Conservation (phyloP, 2,329 filamentous ascomycete species). For the Penicillium oxalicum region DNA sequence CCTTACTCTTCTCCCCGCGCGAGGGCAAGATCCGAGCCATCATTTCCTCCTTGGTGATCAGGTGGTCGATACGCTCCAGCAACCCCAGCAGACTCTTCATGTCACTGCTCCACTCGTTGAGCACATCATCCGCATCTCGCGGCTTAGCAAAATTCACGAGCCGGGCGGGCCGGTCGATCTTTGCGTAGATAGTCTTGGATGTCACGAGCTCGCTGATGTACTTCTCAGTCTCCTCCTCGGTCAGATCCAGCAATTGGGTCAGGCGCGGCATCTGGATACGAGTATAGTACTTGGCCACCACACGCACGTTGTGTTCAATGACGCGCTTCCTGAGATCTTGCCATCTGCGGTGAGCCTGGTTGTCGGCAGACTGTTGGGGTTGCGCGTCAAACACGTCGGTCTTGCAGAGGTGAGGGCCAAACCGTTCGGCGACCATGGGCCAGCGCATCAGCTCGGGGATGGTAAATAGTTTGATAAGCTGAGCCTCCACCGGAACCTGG, state of each 20-base stretch:
- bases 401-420: conserved; percentile 76
- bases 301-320: conserved; percentile 97
- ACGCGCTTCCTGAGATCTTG: conserved; percentile 94
- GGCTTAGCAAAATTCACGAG: conserved; percentile 94
- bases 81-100: conserved; percentile 89
- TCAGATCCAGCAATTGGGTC: conserved; percentile 83
- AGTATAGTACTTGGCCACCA: conserved; percentile 98
- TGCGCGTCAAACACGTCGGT: conserved; percentile 81
- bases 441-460: conserved; percentile 96
- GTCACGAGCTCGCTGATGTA: conserved; percentile 97
- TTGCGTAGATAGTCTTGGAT: conserved; percentile 94
- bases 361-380: conserved; percentile 60
- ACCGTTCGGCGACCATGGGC: conserved; percentile 85
- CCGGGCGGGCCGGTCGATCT: conserved; percentile 89
- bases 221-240: conserved; percentile 95
- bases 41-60: conserved; percentile 99
- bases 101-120: conserved; percentile 98
- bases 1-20: conserved; percentile 35
- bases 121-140: conserved; percentile 85
- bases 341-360: conserved; percentile 81
- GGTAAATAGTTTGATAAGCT: conserved; percentile 89
- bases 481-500: conserved; percentile 70
- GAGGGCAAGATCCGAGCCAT: conserved; percentile 89
- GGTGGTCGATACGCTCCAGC: conserved; percentile 86
- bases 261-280: conserved; percentile 88